Percentiles rank a stretch among this genome's conserved stretches.
phyloP scores from a whole-genome alignment of 2,329 filamentous ascomycete species.

The Lithohypha guttulata region DNA sequence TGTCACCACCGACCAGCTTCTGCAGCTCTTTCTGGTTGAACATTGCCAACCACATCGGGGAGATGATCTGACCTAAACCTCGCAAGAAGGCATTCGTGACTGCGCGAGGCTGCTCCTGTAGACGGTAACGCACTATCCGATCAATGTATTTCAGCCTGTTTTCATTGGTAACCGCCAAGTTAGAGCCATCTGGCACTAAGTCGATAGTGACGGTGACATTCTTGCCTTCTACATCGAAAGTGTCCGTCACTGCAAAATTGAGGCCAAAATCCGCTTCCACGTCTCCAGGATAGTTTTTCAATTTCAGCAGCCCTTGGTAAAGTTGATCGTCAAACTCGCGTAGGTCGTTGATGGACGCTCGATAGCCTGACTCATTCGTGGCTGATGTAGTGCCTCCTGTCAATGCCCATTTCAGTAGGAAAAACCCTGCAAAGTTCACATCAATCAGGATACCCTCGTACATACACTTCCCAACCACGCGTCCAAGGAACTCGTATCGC shows the following conservation, averaged over 20 bases:
- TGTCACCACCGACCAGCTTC: constrained; percentile 81
- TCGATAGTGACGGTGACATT: constrained; percentile 58
- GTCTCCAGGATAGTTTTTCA: constrained; percentile 36
- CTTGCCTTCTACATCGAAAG: constrained; percentile 31
- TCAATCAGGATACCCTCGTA: constrained; percentile 96
- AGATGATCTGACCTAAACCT: constrained; percentile 77
- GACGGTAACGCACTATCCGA: constrained; percentile 75
- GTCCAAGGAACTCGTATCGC: constrained; percentile 82
- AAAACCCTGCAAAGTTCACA: constrained; percentile 87
- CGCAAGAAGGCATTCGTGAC: constrained; percentile 82
- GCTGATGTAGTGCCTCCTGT: constrained; percentile 54
- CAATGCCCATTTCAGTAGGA: constrained; percentile 87
- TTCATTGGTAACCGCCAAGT: constrained; percentile 73
- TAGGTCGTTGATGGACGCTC: constrained; percentile 88
- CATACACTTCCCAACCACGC: constrained; percentile 88
- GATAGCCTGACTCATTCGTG: constrained; percentile 61
- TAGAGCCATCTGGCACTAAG: constrained; percentile 64
- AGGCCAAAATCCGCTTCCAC: constrained; percentile 63
- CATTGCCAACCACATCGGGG: constrained; percentile 91
- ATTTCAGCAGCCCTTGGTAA: constrained; percentile 66
- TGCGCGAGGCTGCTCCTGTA: constrained; percentile 65
- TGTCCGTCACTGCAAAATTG: constrained; percentile 82
- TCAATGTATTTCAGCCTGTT: constrained; percentile 93
- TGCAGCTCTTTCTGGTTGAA: constrained; percentile 96
- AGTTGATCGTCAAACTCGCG: constrained; percentile 82